Evolutionary conservation across 1,284 basidiomycete genomes (phyloP).

Genomic region (Cryptococcus hybrid): DNA sequence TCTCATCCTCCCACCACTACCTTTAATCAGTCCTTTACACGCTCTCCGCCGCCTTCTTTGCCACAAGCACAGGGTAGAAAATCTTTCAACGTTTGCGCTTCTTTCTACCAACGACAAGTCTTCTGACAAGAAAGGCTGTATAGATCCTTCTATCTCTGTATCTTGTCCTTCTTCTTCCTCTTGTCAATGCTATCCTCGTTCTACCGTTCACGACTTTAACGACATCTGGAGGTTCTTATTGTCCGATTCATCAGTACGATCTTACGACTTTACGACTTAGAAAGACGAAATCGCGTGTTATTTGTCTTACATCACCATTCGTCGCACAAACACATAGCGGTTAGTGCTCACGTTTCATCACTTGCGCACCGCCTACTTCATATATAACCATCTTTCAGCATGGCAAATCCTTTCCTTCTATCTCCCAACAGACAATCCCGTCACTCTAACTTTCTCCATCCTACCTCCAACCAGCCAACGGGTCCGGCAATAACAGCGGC

Average conservation of each 20-base stretch:
- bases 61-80: conserved; percentile 12
- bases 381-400: not conserved
- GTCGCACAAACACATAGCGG: not conserved
- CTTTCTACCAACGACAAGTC: too few relatives aligned
- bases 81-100: conserved; percentile 18
- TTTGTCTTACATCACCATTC: not conserved
- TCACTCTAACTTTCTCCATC: conserved; percentile 16
- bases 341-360: conserved; percentile 1
- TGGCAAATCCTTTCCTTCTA: too few relatives aligned
- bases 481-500: conserved; percentile 2
- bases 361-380: not conserved
- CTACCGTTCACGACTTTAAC: not conserved
- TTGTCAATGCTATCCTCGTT: not conserved
- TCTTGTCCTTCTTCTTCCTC: too few relatives aligned
- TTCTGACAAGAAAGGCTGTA: too few relatives aligned
- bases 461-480: conserved; percentile 1
- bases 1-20: too few relatives aligned
- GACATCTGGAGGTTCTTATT: not conserved
- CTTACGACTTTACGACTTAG: not conserved
- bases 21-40: not conserved
- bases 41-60: not conserved
- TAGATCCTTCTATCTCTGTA: too few relatives aligned
- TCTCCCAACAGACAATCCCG: conserved; percentile 13
- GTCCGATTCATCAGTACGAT: conserved; percentile 2
- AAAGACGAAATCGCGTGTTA: not conserved